Conservation (phyloP, 2,329 filamentous ascomycete genomes). For the Aschersonia sp. region DNA sequence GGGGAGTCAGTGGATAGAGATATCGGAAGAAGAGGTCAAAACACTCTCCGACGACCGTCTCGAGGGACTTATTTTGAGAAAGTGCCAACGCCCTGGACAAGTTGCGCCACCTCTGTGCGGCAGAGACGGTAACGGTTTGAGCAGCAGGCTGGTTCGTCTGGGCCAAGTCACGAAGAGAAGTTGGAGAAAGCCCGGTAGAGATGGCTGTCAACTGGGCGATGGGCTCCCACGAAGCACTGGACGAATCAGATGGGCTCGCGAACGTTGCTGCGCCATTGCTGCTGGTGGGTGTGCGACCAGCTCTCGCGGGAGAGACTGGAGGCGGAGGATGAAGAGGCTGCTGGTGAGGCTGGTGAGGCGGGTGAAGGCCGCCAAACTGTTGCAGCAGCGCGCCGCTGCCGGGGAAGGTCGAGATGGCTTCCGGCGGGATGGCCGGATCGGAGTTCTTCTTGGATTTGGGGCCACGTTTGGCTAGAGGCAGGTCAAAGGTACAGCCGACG, state of each 20-base stretch:
- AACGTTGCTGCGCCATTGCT: slow-evolving; percentile 4
- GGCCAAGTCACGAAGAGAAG: slow-evolving; percentile 7
- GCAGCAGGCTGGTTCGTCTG: slow-evolving; percentile 2
- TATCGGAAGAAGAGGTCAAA: slow-evolving; percentile 27
- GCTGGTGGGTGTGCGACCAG: background rate
- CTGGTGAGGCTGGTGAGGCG: background rate
- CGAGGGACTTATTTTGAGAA: slow-evolving; percentile 10
- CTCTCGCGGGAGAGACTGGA: background rate
- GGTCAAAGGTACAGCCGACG: slow-evolving; percentile 20
- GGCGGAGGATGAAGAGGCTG: background rate
- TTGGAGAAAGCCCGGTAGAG: slow-evolving; percentile 10
- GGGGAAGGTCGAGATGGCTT: slow-evolving; percentile 4
- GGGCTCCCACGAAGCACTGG: slow-evolving; percentile 9
- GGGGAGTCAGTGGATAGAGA: slow-evolving; percentile 25
- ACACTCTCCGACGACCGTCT: slow-evolving; percentile 16
- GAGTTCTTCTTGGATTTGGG: slow-evolving; percentile 17
- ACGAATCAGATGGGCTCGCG: slow-evolving; percentile 7
- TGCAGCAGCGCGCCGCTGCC: slow-evolving; percentile 2
- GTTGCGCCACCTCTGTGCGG: slow-evolving; percentile 14
- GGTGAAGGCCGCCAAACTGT: background rate
- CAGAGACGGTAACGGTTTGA: slow-evolving; percentile 5
- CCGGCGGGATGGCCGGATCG: slow-evolving; percentile 6
- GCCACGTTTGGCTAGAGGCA: slow-evolving; percentile 22
- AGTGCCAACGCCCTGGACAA: slow-evolving; percentile 10
- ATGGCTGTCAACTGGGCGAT: background rate